A percentile compares a stretch with the other conserved stretches of the same genome.
phyloP scores from a whole-genome alignment of 352 stramenopile genomes.

The Phytophthora pluvialis region DNA sequence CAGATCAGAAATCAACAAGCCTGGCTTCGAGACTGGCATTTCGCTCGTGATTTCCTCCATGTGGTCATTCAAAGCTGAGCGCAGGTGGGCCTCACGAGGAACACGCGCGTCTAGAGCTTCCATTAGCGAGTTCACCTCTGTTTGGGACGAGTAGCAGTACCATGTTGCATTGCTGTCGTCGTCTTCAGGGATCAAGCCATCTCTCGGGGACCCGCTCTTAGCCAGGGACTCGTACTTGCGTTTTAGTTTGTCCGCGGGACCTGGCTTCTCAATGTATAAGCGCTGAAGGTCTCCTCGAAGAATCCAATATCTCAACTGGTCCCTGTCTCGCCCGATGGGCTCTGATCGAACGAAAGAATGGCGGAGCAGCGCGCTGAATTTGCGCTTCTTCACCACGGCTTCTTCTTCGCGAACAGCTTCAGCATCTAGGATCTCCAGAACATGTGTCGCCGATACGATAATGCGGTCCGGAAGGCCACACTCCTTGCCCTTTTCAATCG shows the following conservation, averaged over 20 bases:
- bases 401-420: constrained; percentile 75
- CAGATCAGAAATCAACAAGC: constrained; percentile 77
- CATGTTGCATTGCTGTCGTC: constrained; percentile 49
- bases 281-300: constrained; percentile 68
- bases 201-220: constrained; percentile 36
- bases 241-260: constrained; percentile 47
- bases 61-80: constrained; percentile 60
- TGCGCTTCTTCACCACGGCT: constrained; percentile 61
- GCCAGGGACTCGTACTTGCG: constrained; percentile 50
- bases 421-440: constrained; percentile 78
- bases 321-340: constrained; percentile 68
- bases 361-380: constrained; percentile 66
- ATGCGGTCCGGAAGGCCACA: constrained; percentile 66
- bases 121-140: constrained; percentile 64
- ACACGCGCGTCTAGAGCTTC: constrained; percentile 61
- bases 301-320: constrained; percentile 73
- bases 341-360: constrained; percentile 80
- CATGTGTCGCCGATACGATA: constrained; percentile 74
- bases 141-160: constrained; percentile 73
- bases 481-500: constrained; percentile 81
- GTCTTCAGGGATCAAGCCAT: constrained; percentile 25
- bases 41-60: constrained; percentile 62
- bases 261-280: constrained; percentile 76
- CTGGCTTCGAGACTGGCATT: constrained; percentile 78
- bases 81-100: constrained; percentile 55